Evolutionary conservation across 306 rosid genomes (phyloP), one percentile per base, ranked within the genome.

Genomic region (Begonia fuchsioides): DNA sequence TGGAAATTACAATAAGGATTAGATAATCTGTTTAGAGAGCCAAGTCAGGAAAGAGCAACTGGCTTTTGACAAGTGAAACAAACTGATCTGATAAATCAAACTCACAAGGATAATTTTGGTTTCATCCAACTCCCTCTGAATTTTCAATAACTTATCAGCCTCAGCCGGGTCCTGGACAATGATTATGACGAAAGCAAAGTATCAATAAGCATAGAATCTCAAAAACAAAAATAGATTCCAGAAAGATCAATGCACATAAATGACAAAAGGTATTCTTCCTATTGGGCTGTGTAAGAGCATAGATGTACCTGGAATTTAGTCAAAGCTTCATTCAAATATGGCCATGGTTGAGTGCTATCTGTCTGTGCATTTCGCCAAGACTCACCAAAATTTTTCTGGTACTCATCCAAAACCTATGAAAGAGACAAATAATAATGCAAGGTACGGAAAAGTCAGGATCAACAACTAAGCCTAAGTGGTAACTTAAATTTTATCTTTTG

Each of bases 41-140:
- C 35, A 4, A 26, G 35, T 26, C 35, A 26, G 35, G 35, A 26
- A 26, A 8, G n/a, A 26, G 7, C 35, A 26, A 26, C 35, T 26
- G 35, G 8, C 35, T 26, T 4, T 8, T 5, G 35, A 26, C 35
- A 4, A 26, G 35, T 26, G 35, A 4, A 26, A 26, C 7, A 26
- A 26, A 26, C 5, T 26, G 35, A 26, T 26, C 8, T 26, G 8
- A 26, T 26, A 26, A 26, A 26, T 26, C 35, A 26, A 26, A 76
- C 94, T 90, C 67, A 90, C 98, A 32, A 90, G 98, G 57, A 90
- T 90, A 62, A 90, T 90, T 73, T 90, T 88, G 48, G 97, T 88
- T 74, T 88, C 97, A 70, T 88, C 97, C 76, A 88, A 75, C 68
- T 88, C 97, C 74, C 86, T 68, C 80, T 88, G 95, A 60, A 88